Evolutionary conservation across 2,329 filamentous ascomycete genomes (phyloP), one percentile per base, ranked within the genome.

Genomic region (Orbilia javanica): DNA sequence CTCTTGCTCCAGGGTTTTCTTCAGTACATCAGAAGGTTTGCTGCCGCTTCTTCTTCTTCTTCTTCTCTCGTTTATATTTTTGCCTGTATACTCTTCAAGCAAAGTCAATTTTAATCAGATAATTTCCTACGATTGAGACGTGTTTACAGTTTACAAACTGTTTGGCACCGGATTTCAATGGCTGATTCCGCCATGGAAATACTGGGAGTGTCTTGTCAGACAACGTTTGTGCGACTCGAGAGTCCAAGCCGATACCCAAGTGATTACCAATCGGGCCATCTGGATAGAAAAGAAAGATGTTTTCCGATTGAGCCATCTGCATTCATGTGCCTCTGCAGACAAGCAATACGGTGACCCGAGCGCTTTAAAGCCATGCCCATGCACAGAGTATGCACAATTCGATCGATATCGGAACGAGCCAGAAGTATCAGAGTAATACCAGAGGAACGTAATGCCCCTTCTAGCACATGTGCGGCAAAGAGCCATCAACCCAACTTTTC

Each of bases 41-140:
- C 27, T 57, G 36, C 22, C 22, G 46, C 11, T 27, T 39, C 25
- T 72, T 36, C 22, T 65, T 3, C 36, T 36, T 42, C 31, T 46
- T 50, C 31, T 66, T 60, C 42, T 55, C 52, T 48, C 13, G 44
- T 65, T 66, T 18, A 44, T 44, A 67, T 50, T 39, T 65, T 55
- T 15, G 8, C 60, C 36, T n/a, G 15, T 27, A 67, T 67, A 55
- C 18, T 64, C n/a, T 64, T 46, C 34, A 29, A 62, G 34, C 20
- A 44, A 62, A 44, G 11, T 29, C n/a, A 48, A 64, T 64, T 64
- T n/a, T 48, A 46, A 64, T 64, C 36, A 64, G 48, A 20, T 48
- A 44, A 64, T 60, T 25, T 42, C 34, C 55, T 60, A 39, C 27
- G 3, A 34, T 18, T 57, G 18, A 22, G n/a, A 20, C 18, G n/a